Evolutionary conservation across 202 grass and related monocot genomes (phyloP), one percentile per base, ranked within the genome.

Genomic region (Zoysia matrella): DNA sequence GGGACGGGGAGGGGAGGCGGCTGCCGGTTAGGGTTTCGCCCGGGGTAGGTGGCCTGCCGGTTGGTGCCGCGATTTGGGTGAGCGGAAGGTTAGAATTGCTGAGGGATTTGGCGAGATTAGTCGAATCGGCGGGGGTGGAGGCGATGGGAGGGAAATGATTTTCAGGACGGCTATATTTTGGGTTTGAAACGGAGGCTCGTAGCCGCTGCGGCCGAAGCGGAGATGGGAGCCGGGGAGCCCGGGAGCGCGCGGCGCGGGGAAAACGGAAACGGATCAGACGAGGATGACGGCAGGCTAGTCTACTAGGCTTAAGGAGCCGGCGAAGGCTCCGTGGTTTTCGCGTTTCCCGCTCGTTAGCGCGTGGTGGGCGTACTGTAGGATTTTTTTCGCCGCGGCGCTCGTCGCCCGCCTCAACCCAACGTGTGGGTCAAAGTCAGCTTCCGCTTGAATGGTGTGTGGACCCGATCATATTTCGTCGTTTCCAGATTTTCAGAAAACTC

Each of bases 1-100:
- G 60, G 54, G 60, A 10, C 8, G 48, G 47, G 14, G 52, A 2
- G n/a, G 73, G 67, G 8, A 60, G 47, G 12, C 76, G 40, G 51
- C 57, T 70, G 78, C 78, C 60, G 64, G 55, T 65, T 87, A 82
- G 84, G 87, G 87, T 90, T 93, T 81, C 73, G 81, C 91, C 49
- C 82, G 72, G 69, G 82, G 70, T 80, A 74, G 80, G 80, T 76
- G 82, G 84, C 72, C 41, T 67, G 78, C 53, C 47, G 80, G 82
- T 91, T 57, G 70, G 85, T 60, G 86, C 58, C 44, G 71, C 13
- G 65, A 81, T 71, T 63, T 3, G 47, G 47, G 47, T 44, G 60
- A 4, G 42, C n/a, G 15, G 77, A 71, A 51, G 72, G 56, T 68
- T 76, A 72, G 53, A 44, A 75, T 43, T 61, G 47, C 53, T 81